A percentile compares a stretch with the other conserved stretches of the same genome.
Evolutionary conservation across 2,329 filamentous ascomycete species (phyloP).

Genomic region (Geosmithia morbida): DNA sequence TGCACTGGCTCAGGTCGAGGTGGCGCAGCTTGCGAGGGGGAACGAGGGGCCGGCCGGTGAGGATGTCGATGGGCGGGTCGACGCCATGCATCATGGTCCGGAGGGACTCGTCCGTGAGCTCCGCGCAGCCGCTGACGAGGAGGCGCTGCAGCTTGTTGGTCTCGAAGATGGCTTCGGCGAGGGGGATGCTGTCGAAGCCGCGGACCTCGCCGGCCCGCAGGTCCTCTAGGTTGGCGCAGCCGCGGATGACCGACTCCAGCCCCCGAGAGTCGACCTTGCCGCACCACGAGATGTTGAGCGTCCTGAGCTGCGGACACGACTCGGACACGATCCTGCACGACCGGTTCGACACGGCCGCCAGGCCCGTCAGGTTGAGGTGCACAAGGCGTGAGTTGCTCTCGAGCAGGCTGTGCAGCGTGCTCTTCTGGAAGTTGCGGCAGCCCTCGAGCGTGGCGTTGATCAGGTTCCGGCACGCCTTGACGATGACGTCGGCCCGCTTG

Average conservation of each 20-base stretch:
- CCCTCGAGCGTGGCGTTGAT: slow-evolving; percentile 81
- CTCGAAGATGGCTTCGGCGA: slow-evolving; percentile 62
- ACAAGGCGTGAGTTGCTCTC: slow-evolving; percentile 60
- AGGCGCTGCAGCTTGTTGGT: slow-evolving; percentile 75
- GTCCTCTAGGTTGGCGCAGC: slow-evolving; percentile 61
- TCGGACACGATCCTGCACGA: slow-evolving; percentile 77
- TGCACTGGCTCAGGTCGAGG: slow-evolving; percentile 71
- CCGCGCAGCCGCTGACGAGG: slow-evolving; percentile 64
- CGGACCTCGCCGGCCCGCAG: slow-evolving; percentile 69
- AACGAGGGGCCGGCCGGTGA: slow-evolving; percentile 64
- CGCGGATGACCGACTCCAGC: slow-evolving; percentile 55
- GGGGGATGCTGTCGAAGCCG: slow-evolving; percentile 60
- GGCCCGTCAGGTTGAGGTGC: slow-evolving; percentile 76
- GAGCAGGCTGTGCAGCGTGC: slow-evolving; percentile 65
- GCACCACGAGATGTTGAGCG: slow-evolving; percentile 88
- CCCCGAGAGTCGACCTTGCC: slow-evolving; percentile 68
- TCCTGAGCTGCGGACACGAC: slow-evolving; percentile 68
- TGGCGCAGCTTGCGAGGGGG: slow-evolving; percentile 68
- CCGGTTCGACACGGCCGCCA: slow-evolving; percentile 65
- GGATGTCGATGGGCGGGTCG: slow-evolving; percentile 64
- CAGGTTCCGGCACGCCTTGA: slow-evolving; percentile 76
- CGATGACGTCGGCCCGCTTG: slow-evolving; percentile 61
- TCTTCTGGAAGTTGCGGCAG: slow-evolving; percentile 67
- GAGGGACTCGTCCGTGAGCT: slow-evolving; percentile 63
- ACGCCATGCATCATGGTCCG: slow-evolving; percentile 60